Conservation (phyloP, 208 protist species). For the Acanthamoeba castellanii region DNA sequence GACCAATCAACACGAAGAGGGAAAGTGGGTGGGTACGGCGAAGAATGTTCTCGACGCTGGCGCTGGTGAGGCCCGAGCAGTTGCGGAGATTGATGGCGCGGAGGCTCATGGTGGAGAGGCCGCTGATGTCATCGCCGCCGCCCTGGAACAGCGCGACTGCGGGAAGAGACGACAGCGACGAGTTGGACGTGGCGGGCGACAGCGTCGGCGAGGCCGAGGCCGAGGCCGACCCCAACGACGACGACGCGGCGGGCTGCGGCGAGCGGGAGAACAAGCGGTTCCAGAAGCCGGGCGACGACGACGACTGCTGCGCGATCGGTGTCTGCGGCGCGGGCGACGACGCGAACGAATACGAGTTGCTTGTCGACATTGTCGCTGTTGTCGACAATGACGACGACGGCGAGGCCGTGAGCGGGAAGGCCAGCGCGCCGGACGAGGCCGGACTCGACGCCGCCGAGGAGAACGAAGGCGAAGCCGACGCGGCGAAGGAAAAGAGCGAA, state of each 20-base stretch:
- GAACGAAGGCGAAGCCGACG: neutral
- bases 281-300: slow-evolving; percentile 9
- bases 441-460: neutral
- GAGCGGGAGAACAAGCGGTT: neutral
- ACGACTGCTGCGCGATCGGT: neutral
- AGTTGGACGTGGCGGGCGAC: neutral
- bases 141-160: neutral
- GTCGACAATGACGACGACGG: no score
- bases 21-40: neutral
- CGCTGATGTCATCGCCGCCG: neutral
- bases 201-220: neutral
- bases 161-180: neutral
- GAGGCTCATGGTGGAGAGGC: neutral
- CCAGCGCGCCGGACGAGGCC: neutral
- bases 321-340: neutral
- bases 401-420: neutral
- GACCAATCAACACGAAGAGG: neutral
- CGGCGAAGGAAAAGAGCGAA: neutral
- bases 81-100: slow-evolving; percentile 9
- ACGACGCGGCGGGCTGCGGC: neutral
- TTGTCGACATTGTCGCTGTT: neutral
- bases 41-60: neutral
- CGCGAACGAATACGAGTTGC: slow-evolving; percentile 24
- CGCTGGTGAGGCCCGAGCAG: neutral
- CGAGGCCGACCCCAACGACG: neutral